Conservation (phyloP, 805 yeast genomes). For the Grigorovia transvaalensis region DNA sequence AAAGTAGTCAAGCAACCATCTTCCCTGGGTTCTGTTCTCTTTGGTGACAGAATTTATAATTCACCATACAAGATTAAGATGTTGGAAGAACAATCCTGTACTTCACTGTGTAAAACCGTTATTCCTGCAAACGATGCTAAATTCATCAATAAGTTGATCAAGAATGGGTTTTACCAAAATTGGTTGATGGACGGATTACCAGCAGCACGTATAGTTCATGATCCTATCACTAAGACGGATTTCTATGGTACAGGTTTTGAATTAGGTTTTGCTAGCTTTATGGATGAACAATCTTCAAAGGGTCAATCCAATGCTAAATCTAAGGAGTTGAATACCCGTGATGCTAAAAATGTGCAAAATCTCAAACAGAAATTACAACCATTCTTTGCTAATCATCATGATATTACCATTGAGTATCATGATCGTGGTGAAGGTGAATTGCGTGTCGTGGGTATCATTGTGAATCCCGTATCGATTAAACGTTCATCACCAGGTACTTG, state of each 20-base stretch:
- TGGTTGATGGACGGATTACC: constrained; percentile 96
- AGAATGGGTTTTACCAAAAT: constrained; percentile 76
- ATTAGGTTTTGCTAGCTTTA: constrained; percentile 58
- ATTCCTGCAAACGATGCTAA: constrained; percentile 59
- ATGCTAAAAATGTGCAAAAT: constrained; percentile 9
- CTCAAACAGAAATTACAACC: constrained; percentile 31
- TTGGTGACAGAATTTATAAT: constrained; percentile 91
- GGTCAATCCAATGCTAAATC: not conserved
- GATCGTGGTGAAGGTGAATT: constrained; percentile 51
- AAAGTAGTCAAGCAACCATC: constrained; percentile 58
- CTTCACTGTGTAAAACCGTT: constrained; percentile 45
- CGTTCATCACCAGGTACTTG: constrained; percentile 32
- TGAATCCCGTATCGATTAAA: constrained; percentile 53
- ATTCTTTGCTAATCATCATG: constrained; percentile 72
- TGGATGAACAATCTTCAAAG: constrained; percentile 4
- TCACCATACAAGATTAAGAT: constrained; percentile 79
- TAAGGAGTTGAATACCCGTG: constrained; percentile 11
- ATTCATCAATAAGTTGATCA: constrained; percentile 69
- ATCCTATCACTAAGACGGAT: constrained; percentile 45
- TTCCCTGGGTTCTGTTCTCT: constrained; percentile 82
- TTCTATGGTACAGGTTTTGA: constrained; percentile 77
- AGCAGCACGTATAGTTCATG: constrained; percentile 57
- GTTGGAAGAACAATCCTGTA: constrained; percentile 64
- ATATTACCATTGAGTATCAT: constrained; percentile 74
- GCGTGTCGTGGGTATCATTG: constrained; percentile 87